Conservation (phyloP, 1,284 basidiomycete species). For the Puccinia polysora region DNA sequence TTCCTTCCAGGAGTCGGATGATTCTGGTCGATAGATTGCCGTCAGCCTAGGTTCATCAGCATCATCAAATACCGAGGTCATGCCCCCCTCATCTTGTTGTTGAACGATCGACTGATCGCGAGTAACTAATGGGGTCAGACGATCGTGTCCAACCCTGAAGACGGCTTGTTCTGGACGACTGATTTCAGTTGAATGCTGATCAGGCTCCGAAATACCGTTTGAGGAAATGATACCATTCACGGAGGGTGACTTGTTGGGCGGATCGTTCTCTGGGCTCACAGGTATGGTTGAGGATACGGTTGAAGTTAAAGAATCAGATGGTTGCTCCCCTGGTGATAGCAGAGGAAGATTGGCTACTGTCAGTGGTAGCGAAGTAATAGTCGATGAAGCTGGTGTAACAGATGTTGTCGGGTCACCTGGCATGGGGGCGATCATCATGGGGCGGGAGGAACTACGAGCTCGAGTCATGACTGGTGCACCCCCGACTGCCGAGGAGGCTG, state of each 20-base stretch:
- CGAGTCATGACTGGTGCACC: constrained; percentile 35
- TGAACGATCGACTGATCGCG: not conserved
- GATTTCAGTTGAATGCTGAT: not conserved
- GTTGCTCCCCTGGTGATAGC: constrained; percentile 5
- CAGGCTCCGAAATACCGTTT: not conserved
- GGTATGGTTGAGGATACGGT: not conserved
- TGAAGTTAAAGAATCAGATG: not conserved
- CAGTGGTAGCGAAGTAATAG: not conserved
- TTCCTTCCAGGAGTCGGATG: constrained; percentile 75
- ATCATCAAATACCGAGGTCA: constrained; percentile 50
- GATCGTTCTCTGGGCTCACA: not conserved
- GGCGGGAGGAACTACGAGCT: constrained; percentile 34
- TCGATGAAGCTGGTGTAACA: not conserved
- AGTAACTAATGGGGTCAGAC: not conserved
- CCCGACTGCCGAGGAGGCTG: not conserved
- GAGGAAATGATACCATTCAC: constrained; percentile 42
- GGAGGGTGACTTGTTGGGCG: not conserved
- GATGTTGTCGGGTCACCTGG: not conserved
- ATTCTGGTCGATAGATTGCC: constrained; percentile 79
- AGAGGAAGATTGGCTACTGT: constrained; percentile 24
- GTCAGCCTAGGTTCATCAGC: constrained; percentile 64
- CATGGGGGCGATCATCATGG: constrained; percentile 15
- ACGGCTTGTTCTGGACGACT: not conserved
- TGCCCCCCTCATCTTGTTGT: constrained; percentile 2
- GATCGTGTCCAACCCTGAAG: not conserved